Percentiles rank a stretch among this genome's conserved stretches.
phyloP scores from a whole-genome alignment of 2,329 filamentous ascomycete species.

The Hirsutella minnesotensis region DNA sequence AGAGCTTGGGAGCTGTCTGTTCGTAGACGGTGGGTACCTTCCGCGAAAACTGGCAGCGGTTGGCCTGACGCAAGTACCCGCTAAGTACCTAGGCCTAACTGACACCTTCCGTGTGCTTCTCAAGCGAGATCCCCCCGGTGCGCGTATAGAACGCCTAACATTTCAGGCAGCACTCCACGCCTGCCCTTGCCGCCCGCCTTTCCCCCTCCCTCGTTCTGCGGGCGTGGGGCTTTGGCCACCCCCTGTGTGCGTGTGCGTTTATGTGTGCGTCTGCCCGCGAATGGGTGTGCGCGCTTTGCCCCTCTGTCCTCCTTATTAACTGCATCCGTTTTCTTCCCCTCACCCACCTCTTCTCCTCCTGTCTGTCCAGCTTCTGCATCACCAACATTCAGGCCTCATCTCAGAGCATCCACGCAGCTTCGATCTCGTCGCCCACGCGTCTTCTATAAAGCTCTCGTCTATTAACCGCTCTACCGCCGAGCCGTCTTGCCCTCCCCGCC shows the following conservation, averaged over 20 bases:
- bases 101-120: too few species aligned
- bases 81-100: too few species aligned
- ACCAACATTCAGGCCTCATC: neutral
- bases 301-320: slow-evolving; percentile 3
- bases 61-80: too few species aligned
- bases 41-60: too few species aligned
- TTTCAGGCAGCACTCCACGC: slow-evolving; percentile 3
- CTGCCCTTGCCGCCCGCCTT: neutral
- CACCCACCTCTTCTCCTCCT: neutral
- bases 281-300: neutral
- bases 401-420: neutral
- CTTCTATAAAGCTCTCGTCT: neutral
- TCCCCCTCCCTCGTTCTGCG: neutral
- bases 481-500: neutral
- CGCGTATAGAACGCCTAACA: neutral
- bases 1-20: too few species aligned
- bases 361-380: neutral
- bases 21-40: too few species aligned
- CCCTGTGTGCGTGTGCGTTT: neutral
- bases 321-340: slow-evolving; percentile 5
- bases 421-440: neutral
- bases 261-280: neutral
- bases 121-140: neutral
- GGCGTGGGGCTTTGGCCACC: neutral
- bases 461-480: neutral